A percentile compares a stretch with the other conserved stretches of the same genome.
These are phyloP conservation scores for Brachypodium distachyon DNA, from an alignment of 202 grass and related monocot species.

Conservation along the genomic window DNA sequence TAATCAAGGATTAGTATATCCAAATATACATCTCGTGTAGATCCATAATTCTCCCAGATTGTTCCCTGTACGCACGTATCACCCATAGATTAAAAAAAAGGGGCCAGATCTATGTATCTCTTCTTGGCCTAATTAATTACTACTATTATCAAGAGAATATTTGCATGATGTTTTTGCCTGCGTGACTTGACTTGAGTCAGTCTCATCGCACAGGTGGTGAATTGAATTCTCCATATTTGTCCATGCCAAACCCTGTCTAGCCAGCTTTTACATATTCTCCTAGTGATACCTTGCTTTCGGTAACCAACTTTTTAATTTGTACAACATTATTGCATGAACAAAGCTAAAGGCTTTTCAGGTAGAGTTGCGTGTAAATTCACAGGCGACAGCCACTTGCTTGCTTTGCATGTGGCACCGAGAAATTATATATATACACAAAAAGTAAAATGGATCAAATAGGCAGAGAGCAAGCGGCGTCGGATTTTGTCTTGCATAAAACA, in stretches of 20 bases:
- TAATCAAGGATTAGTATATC: not conserved
- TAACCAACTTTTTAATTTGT: constrained; percentile 15
- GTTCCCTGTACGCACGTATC: not conserved
- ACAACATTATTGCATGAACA: constrained; percentile 2
- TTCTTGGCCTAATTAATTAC: not conserved
- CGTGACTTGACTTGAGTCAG: constrained; percentile 33
- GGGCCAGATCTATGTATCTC: not conserved
- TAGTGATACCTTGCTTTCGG: constrained; percentile 31
- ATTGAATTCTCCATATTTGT: constrained; percentile 12
- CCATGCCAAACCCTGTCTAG: constrained; percentile 30
- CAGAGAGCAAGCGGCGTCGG: constrained; percentile 20
- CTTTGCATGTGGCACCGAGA: not conserved
- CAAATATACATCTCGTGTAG: constrained; percentile 5
- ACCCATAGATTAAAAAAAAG: not conserved
- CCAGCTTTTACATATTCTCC: constrained; percentile 30
- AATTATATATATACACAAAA: constrained; percentile 20
- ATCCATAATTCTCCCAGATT: constrained; percentile 11
- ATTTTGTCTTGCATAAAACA: not conserved
- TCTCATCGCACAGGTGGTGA: not conserved
- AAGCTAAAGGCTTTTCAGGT: constrained; percentile 5
- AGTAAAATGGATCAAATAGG: not conserved
- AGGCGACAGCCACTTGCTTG: constrained; percentile 13
- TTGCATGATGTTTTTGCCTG: not conserved
- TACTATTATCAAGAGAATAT: constrained; percentile 17
- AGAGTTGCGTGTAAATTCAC: constrained; percentile 15